Evolutionary conservation across 352 stramenopile genomes (phyloP).

Genomic region (Phytophthora citricola): DNA sequence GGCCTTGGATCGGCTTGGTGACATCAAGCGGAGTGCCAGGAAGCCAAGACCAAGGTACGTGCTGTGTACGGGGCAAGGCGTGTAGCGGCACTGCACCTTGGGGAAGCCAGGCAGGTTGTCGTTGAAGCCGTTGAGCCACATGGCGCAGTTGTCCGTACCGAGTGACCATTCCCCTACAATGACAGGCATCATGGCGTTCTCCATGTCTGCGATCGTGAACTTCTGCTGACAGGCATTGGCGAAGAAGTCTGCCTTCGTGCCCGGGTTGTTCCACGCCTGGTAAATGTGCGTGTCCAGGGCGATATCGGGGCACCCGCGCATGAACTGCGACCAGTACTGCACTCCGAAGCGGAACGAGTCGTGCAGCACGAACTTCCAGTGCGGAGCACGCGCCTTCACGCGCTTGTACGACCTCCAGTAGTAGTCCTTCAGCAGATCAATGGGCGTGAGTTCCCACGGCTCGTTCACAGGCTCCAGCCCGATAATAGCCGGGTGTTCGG

Average conservation of each 20-base stretch:
- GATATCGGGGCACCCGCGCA: constrained; percentile 90
- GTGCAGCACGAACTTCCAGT: constrained; percentile 87
- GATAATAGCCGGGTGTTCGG: constrained; percentile 87
- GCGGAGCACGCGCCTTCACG: constrained; percentile 90
- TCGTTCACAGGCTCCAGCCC: constrained; percentile 96
- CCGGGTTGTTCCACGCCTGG: constrained; percentile 86
- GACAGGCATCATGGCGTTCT: constrained; percentile 85
- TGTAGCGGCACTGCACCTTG: constrained; percentile 89
- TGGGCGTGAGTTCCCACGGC: constrained; percentile 94
- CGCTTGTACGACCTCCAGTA: constrained; percentile 97
- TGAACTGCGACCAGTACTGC: constrained; percentile 48
- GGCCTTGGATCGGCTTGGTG: constrained; percentile 33
- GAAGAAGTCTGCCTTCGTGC: constrained; percentile 83
- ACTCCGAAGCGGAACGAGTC: constrained; percentile 38
- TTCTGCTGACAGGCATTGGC: constrained; percentile 92
- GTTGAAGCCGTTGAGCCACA: constrained; percentile 61
- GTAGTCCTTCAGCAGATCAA: constrained; percentile 93
- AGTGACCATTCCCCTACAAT: constrained; percentile 96
- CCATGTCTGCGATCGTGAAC: constrained; percentile 66
- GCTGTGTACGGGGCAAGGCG: constrained; percentile 77
- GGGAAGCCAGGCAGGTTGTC: constrained; percentile 88
- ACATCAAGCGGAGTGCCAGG: constrained; percentile 88
- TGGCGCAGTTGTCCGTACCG: constrained; percentile 80
- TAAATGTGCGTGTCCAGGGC: constrained; percentile 97
- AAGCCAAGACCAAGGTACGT: constrained; percentile 92